phyloP scores from a whole-genome alignment of 345 rosid genomes.

The Cardamine resedifolia region DNA sequence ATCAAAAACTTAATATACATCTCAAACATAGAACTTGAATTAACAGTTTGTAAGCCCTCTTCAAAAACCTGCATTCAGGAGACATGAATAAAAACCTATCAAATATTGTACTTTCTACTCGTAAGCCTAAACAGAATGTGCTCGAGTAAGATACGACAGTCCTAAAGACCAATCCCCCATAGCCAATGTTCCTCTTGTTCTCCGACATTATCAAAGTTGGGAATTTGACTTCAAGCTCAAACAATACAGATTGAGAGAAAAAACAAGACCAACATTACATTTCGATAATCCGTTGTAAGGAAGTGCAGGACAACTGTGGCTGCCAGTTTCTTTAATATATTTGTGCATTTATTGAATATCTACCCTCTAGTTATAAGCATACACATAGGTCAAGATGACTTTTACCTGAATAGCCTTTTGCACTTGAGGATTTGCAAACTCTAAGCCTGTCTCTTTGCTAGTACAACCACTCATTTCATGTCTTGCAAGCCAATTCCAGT shows the following conservation, averaged over 20 bases:
- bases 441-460: slow-evolving; percentile 31
- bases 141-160: not conserved
- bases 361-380: not conserved
- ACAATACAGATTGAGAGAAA: not conserved
- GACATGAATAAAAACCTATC: slow-evolving; percentile 1
- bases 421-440: slow-evolving; percentile 37
- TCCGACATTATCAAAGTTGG: not conserved
- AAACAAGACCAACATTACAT: not conserved
- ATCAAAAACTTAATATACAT: slow-evolving; percentile 58
- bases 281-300: not conserved
- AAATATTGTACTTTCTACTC: not conserved
- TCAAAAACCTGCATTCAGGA: slow-evolving; percentile 63
- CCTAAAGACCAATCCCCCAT: not conserved
- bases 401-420: slow-evolving; percentile 71
- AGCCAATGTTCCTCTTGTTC: not conserved
- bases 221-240: slow-evolving; percentile 1
- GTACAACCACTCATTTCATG: slow-evolving; percentile 47
- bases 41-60: slow-evolving; percentile 57
- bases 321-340: not conserved
- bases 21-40: slow-evolving; percentile 61
- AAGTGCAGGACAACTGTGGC: not conserved
- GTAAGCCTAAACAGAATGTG: not conserved
- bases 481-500: slow-evolving; percentile 95
- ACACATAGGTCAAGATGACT: slow-evolving; percentile 1
- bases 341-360: not conserved